Evolutionary conservation across 2,329 filamentous ascomycete species (phyloP), one percentile per base, ranked within the genome.

Genomic region (Atkinsonella texensis): DNA sequence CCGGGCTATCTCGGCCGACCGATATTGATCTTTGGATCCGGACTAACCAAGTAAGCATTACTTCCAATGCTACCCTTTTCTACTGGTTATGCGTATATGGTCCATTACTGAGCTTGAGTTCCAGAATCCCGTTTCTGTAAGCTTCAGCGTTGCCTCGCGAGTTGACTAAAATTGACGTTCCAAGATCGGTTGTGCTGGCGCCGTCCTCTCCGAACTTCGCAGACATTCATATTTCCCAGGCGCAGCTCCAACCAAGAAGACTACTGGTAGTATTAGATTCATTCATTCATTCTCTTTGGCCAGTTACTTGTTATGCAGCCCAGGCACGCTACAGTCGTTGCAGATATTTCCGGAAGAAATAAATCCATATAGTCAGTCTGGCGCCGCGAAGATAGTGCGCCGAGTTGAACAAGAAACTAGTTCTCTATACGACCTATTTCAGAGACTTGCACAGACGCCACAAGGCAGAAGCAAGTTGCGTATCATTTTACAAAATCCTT

Each of bases 331-430:
- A 42, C 68, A 80, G 13, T 89, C 89, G 1, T 75, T 98, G 9
- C 91, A 96, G 60, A 87, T 98, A 31, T 74, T 95, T 28, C 84
- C 85, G 51, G 81, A 85, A 1, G 90, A 96, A 63, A 80, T 80
- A 11, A 89, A 95, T 64, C 90, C 88, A 4, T 89, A 89, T 61
- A 83, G 79, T 46, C 85, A 91, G 55, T 86, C 84, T 58, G 84
- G 85, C 68, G 86, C 85, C 2, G 35, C 56, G 41, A 56, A 60
- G 46, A 48, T 57, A 17, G 61, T 53, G 31, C 59, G 72, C 28
- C 80, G 77, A 1, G 83, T 79, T 18, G 77, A 79, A 1, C 95
- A 91, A 64, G 89, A 95, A 68, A 85, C 81, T 15, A 74, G 93
- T 1, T 97, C 88, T 0, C 70, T 95, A 0, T 95, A 86, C 64